Conservation (phyloP, 108 stramenopile genomes). For the Epithemia pelagica region DNA sequence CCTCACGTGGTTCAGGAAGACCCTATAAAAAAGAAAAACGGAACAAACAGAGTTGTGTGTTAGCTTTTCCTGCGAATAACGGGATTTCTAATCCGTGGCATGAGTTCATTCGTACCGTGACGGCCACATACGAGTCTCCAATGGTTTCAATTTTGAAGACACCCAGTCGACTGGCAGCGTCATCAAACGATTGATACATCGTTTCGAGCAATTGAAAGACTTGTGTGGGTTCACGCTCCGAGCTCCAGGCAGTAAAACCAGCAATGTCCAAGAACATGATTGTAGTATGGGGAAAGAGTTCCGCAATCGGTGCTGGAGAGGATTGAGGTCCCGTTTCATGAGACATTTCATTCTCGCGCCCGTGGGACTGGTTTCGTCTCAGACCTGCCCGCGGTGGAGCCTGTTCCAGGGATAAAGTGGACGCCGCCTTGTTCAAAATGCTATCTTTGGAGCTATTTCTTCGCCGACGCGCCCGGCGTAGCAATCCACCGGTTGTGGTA, state of each 20-base stretch:
- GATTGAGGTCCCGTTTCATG: neutral
- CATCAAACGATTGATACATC: conserved; percentile 44
- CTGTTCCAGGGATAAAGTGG: neutral
- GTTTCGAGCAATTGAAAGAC: conserved; percentile 43
- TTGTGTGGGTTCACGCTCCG: conserved; percentile 34
- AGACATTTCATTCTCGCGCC: neutral
- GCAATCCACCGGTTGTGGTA: neutral
- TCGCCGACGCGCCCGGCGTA: neutral
- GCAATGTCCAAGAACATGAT: conserved; percentile 1
- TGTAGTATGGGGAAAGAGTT: neutral
- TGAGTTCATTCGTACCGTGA: conserved; percentile 2
- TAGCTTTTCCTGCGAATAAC: neutral
- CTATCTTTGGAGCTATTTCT: neutral
- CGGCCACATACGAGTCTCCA: conserved; percentile 11
- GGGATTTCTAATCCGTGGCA: too few species aligned
- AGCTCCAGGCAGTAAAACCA: conserved; percentile 49
- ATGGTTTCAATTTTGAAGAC: conserved; percentile 13
- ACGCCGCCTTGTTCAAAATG: neutral
- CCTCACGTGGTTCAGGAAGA: conserved; percentile 26
- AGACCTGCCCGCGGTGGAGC: neutral
- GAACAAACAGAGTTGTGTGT: neutral
- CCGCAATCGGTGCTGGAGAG: neutral
- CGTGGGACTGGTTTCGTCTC: too few species aligned
- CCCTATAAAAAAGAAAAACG: conserved; percentile 1
- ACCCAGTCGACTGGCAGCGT: conserved; percentile 16